Evolutionary conservation across 176 grass and related monocot genomes (phyloP).

Genomic region (Triticum turgidum): DNA sequence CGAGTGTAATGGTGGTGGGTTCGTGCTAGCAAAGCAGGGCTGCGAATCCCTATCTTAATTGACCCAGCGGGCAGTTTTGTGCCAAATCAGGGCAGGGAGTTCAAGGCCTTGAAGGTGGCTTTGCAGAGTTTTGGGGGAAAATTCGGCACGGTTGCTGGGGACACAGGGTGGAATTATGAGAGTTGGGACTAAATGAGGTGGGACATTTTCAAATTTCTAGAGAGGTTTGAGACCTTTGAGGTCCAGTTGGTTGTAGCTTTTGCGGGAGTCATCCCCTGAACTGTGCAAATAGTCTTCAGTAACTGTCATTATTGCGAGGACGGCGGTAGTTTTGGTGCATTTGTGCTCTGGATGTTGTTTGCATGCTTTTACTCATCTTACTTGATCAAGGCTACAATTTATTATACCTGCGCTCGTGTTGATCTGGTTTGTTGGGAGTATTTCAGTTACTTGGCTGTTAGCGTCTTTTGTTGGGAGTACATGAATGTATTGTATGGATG

Average conservation of each 20-base stretch:
- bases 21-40: neutral
- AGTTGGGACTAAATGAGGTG: neutral
- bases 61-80: neutral
- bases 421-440: neutral
- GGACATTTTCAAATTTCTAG: neutral
- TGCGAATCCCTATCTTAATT: neutral
- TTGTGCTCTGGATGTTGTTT: neutral
- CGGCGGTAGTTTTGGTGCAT: neutral
- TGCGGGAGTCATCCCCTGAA: neutral
- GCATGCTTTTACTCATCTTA: constrained; percentile 22
- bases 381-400: neutral
- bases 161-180: neutral
- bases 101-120: neutral
- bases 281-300: neutral
- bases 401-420: neutral
- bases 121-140: neutral
- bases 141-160: neutral
- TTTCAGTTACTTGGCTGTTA: constrained; percentile 3
- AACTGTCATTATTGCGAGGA: neutral
- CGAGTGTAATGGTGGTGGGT: neutral
- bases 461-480: neutral
- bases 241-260: neutral
- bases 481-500: neutral
- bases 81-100: neutral
- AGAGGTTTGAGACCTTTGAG: neutral